Base-by-base conservation (phyloP, 2,329 filamentous ascomycete genomes). In the Ophiobolus disseminans region DNA sequence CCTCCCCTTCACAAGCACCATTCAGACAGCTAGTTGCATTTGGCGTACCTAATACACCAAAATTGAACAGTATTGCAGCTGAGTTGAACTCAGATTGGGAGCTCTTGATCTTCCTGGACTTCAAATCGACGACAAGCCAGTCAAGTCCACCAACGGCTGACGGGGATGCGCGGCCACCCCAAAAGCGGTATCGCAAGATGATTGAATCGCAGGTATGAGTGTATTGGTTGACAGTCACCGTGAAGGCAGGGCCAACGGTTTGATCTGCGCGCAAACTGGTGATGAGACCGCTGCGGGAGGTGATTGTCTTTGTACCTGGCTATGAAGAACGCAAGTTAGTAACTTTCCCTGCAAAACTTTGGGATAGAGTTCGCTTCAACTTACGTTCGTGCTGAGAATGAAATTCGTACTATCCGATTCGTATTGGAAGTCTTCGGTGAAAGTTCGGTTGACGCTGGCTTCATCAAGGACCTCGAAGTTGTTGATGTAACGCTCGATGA, bases 191-290 rank as follows among this genome's bases (percentile, higher is more conserved):
- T 36, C 34, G 14, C 11, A 36, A 4, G 14, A 36, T 16, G 20
- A 36, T 36, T 13, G 34, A 14, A 21, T 36, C 34, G 34, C 34
- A 36, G 13, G 34, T 36, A 36, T 36, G 34, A 36, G 34, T 36
- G 34, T 36, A 36, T 36, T 14, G 34, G 34, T 36, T 36, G 34
- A 36, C 34, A 36, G 20, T 19, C 6, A 21, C 34, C 19, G 34
- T 7, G 34, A 36, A 36, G 13, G 34, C 5, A 36, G 34, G 34
- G 14, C 34, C 5, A 36, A 17, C 11, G 19, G 34, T 4, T 36
- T 36, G 34, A 17, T 36, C 34, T 36, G 20, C n/a, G 11, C 34
- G 34, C 34, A 36, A 13, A 17, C 11, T 4, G 19, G n/a, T 17
- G 34, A 36, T 36, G 17, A 36, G 34, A 4, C 17, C 34, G 34